Evolutionary conservation across 305 asterid genomes (phyloP), one percentile per base, ranked within the genome.

Genomic region (Rubia occidens): DNA sequence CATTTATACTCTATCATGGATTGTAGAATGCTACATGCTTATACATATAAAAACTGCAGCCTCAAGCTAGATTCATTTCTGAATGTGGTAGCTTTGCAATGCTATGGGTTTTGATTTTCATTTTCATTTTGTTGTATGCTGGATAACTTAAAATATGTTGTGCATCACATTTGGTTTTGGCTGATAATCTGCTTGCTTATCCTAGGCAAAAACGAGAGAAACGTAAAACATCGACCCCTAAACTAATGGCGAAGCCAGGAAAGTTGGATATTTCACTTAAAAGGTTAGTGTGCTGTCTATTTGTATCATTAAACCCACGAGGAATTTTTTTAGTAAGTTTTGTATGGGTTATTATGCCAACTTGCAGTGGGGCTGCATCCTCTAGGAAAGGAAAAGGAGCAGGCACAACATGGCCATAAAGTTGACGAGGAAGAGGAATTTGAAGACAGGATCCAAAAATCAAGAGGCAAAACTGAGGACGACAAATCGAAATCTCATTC

Each of bases 131-230:
- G 7, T 2, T 35, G 15, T 37, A 66, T 71, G 21, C 20, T 65
- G 71, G 15, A 47, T 59, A 9, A 15, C 37, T 21, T 54, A 40
- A 29, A 43, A 66, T 60, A 59, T 32, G 71, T 63, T 55, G 24
- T 73, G 51, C 24, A 18, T 37, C 26, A 13, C 40, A 44, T n/a
- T 26, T 60, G 43, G 15, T 21, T 60, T 58, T 45, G 60, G 24
- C 53, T 70, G 58, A 60, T 60, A 11, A 5, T 37, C 39, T 61
- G 62, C 66, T 66, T 71, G 44, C 71, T 67, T 80, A 60, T 54
- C 63, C 59, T 86, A 93, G 98, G 82, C 83, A 66, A 69, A 82
- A 77, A 81, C 85, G 75, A 76, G 84, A 82, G 86, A 88, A 80
- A 81, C 82, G 80, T 63, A 81, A 70, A 70, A 59, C 1, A 32